These are phyloP conservation scores for Tylopilus felleus DNA, from an alignment of 768 basidiomycete genomes.

Conservation along the genomic window DNA sequence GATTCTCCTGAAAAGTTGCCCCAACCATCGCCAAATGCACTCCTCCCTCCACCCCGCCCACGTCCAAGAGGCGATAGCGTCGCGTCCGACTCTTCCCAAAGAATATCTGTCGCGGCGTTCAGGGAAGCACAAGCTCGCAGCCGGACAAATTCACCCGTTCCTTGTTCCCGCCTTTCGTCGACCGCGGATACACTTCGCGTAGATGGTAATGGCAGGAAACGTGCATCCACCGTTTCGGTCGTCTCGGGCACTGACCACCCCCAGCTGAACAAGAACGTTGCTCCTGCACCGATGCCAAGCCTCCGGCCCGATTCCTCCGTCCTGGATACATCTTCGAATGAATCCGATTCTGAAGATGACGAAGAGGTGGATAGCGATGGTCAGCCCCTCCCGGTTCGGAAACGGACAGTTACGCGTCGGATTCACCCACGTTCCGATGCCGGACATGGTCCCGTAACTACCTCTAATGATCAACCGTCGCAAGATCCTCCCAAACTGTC, in stretches of 20 bases:
- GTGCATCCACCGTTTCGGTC: constrained; percentile 30
- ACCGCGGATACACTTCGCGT: constrained; percentile 29
- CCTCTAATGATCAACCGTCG: background rate
- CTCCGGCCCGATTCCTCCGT: constrained; percentile 16
- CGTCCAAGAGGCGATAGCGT: constrained; percentile 57
- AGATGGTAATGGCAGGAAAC: constrained; percentile 24
- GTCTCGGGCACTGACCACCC: constrained; percentile 15
- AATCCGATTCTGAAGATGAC: constrained; percentile 36
- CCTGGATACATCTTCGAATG: constrained; percentile 29
- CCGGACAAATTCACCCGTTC: constrained; percentile 55
- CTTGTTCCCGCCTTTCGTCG: constrained; percentile 45
- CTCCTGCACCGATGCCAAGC: constrained; percentile 5
- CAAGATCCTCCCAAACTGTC: constrained; percentile 11
- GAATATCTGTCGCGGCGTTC: constrained; percentile 80
- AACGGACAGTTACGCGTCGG: constrained; percentile 34
- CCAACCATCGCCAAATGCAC: constrained; percentile 22
- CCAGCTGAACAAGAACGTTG: constrained; percentile 10
- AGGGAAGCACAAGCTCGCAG: constrained; percentile 72
- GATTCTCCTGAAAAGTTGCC: constrained; percentile 35
- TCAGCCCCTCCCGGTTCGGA: constrained; percentile 29
- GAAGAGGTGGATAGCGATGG: constrained; percentile 37
- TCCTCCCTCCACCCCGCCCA: constrained; percentile 38
- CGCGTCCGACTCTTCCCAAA: constrained; percentile 64
- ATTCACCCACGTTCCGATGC: constrained; percentile 16
- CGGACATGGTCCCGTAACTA: constrained; percentile 12